Percentiles rank a stretch among this genome's conserved stretches.
phyloP scores from a whole-genome alignment of 345 rosid species.

The Cardamine resedifolia region DNA sequence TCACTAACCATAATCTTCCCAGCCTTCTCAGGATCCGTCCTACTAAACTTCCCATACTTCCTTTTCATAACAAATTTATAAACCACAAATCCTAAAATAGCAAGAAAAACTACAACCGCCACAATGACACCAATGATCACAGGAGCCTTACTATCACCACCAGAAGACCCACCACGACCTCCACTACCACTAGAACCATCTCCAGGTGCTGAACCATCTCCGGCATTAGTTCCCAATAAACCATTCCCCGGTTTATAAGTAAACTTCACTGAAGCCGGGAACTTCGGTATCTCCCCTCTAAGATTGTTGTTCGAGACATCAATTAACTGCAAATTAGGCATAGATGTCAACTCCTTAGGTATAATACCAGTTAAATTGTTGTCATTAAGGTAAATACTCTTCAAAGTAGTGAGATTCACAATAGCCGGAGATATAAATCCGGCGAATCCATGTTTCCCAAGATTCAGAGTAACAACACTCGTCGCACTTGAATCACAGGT shows the following conservation, averaged over 20 bases:
- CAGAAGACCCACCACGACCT: conserved; percentile 32
- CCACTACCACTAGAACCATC: conserved; percentile 9
- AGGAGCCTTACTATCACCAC: conserved; percentile 42
- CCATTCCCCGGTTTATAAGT: conserved; percentile 48
- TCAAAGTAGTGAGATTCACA: conserved; percentile 53
- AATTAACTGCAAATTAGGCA: conserved; percentile 48
- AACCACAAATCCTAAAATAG: conserved; percentile 46
- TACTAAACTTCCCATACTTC: conserved; percentile 43
- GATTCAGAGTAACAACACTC: conserved; percentile 44
- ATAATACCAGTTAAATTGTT: conserved; percentile 62
- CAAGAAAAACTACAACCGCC: conserved; percentile 49
- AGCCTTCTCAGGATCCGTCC: conserved; percentile 46
- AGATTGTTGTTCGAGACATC: conserved; percentile 82
- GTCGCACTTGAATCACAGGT: conserved; percentile 47
- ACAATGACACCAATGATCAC: conserved; percentile 50
- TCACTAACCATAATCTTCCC: conserved; percentile 47
- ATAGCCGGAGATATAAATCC: conserved; percentile 70
- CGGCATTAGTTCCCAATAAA: conserved; percentile 44
- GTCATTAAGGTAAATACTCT: conserved; percentile 50
- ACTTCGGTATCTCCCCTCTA: conserved; percentile 48
- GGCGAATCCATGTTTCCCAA: conserved; percentile 46
- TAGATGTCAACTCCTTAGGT: conserved; percentile 54
- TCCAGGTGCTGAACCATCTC: conserved; percentile 32
- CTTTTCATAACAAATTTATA: conserved; percentile 48
- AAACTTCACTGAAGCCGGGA: conserved; percentile 47